These are phyloP conservation scores for Rhizopus delemar DNA, from an alignment of 371 early-diverging fungal genomes.

Conservation along the genomic window DNA sequence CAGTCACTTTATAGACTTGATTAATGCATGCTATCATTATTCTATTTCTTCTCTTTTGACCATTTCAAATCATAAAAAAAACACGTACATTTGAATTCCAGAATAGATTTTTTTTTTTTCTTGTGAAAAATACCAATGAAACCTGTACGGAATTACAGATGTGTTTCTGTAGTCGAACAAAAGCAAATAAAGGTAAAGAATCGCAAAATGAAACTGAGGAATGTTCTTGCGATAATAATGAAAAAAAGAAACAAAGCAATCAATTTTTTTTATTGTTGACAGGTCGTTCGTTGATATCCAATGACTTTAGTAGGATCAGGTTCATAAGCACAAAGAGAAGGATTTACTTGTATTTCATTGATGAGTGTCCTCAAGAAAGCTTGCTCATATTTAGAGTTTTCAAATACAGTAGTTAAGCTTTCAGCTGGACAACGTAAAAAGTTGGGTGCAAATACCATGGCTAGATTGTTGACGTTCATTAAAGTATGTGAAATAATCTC, in stretches of 20 bases:
- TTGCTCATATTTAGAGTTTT: constrained; percentile 76
- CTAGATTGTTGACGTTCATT: constrained; percentile 89
- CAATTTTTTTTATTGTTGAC: not conserved
- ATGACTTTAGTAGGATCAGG: constrained; percentile 8
- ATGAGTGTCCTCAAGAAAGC: constrained; percentile 46
- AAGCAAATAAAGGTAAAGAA: no score
- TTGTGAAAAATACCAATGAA: no score
- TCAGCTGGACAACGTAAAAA: constrained; percentile 87
- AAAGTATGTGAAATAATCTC: constrained; percentile 70
- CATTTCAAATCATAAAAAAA: no score
- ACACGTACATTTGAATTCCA: no score
- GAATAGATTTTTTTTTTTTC: no score
- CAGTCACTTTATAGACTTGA: no score
- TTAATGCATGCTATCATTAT: no score
- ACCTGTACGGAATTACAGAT: no score
- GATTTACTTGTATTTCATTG: constrained; percentile 26
- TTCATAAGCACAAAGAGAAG: constrained; percentile 28
- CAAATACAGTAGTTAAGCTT: constrained; percentile 75
- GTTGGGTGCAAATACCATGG: constrained; percentile 96
- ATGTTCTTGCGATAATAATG: no score
- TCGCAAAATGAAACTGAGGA: no score
- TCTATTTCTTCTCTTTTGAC: no score
- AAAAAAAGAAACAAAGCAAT: not conserved
- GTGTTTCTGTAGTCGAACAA: no score
- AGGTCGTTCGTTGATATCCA: not conserved